Percentiles rank a stretch among this genome's conserved stretches.
These are phyloP conservation scores for Myriosclerotinia duriaeana DNA, from an alignment of 2,329 filamentous ascomycete genomes.

Conservation along the genomic window DNA sequence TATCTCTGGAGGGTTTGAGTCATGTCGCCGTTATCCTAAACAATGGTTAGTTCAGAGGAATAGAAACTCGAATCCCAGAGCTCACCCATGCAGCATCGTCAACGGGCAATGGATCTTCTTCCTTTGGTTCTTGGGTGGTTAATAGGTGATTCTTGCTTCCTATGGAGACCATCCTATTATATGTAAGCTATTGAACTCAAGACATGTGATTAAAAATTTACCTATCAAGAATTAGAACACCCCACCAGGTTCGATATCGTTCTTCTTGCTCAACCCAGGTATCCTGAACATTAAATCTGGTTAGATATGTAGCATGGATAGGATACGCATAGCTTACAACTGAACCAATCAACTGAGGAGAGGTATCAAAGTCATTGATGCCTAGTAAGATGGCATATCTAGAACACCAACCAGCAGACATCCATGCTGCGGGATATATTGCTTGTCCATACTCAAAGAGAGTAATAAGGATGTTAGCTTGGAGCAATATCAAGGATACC, in stretches of 20 bases:
- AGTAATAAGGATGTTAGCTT: slow-evolving; percentile 48
- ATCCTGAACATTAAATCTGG: slow-evolving; percentile 33
- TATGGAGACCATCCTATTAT: slow-evolving; percentile 36
- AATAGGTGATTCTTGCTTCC: slow-evolving; percentile 37
- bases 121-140: slow-evolving; percentile 38
- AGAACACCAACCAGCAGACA: slow-evolving; percentile 48
- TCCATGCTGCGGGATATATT: slow-evolving; percentile 52
- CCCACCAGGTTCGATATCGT: slow-evolving; percentile 50
- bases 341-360: slow-evolving; percentile 43
- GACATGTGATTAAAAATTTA: slow-evolving; percentile 25
- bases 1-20: slow-evolving; percentile 36
- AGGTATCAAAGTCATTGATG: slow-evolving; percentile 43
- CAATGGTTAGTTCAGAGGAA: slow-evolving; percentile 17
- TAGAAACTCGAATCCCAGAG: slow-evolving; percentile 3
- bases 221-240: slow-evolving; percentile 48
- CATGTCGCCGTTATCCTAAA: slow-evolving; percentile 44
- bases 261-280: slow-evolving; percentile 52
- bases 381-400: slow-evolving; percentile 50
- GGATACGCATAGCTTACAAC: slow-evolving; percentile 36
- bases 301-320: slow-evolving; percentile 1
- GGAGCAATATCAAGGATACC: slow-evolving; percentile 47
- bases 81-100: slow-evolving; percentile 46
- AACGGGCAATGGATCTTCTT: slow-evolving; percentile 33
- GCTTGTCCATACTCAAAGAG: slow-evolving; percentile 51
- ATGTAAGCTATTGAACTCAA: slow-evolving; percentile 23